A percentile compares a stretch with the other conserved stretches of the same genome.
Conservation (phyloP, 2,329 filamentous ascomycete genomes). For the Pezicula radicicola region DNA sequence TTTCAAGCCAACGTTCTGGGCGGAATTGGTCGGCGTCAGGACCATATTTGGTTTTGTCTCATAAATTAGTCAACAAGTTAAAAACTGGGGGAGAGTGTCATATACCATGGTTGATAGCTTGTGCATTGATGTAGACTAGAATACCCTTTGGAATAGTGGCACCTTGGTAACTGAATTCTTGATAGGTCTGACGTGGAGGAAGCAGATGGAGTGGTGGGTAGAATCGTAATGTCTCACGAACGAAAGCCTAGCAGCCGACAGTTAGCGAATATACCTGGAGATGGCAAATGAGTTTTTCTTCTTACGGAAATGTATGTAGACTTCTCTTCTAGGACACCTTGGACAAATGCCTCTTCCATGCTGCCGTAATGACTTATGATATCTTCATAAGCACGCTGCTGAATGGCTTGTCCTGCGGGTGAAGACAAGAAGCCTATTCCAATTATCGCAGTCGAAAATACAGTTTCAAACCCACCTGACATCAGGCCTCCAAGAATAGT, state of each 20-base stretch:
- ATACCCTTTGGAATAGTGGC: neutral
- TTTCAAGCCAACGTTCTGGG: neutral
- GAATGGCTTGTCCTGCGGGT: constrained; percentile 10
- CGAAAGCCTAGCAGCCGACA: constrained; percentile 3
- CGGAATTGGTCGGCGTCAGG: constrained; percentile 4
- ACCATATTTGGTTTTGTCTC: constrained; percentile 4
- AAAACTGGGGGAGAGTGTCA: neutral
- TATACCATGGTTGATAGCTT: neutral
- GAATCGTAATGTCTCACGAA: constrained; percentile 14
- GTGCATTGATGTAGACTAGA: neutral
- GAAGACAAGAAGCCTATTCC: constrained; percentile 16
- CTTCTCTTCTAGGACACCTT: constrained; percentile 12
- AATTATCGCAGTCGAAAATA: constrained; percentile 18
- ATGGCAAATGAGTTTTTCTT: too few species aligned
- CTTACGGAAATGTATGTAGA: constrained; percentile 7
- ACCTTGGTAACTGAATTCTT: neutral
- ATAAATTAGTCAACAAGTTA: neutral
- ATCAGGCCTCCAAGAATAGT: constrained; percentile 20
- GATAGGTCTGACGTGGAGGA: neutral
- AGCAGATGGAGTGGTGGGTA: constrained; percentile 11
- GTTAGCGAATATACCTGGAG: too few species aligned
- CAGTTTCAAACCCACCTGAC: constrained; percentile 21
- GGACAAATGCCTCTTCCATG: constrained; percentile 11
- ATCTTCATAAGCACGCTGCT: constrained; percentile 14
- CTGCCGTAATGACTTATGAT: constrained; percentile 9